Evolutionary conservation across 306 rosid genomes (phyloP).

Genomic region (Cercis canadensis): DNA sequence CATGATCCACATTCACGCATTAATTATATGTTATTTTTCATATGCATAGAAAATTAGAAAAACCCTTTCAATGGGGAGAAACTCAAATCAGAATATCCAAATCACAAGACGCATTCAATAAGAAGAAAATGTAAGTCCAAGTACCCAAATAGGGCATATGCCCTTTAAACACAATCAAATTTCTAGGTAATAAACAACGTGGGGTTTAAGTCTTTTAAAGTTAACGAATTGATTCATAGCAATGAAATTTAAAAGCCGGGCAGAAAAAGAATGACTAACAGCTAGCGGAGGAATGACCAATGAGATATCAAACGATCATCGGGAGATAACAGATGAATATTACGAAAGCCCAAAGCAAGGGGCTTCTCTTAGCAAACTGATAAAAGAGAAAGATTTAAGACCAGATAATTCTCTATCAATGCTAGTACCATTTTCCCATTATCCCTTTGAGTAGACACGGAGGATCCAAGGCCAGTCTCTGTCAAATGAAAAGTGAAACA

Average conservation of each 20-base stretch:
- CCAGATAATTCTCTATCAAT: constrained; percentile 46
- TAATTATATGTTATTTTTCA: too few relatives aligned
- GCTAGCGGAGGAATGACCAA: constrained; percentile 74
- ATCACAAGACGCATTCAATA: too few relatives aligned
- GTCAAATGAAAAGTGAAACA: constrained; percentile 35
- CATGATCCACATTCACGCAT: too few relatives aligned
- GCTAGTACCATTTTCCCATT: constrained; percentile 34
- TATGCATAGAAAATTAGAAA: too few relatives aligned
- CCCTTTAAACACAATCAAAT: background rate
- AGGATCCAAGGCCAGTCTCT: constrained; percentile 48
- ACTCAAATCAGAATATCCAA: too few relatives aligned
- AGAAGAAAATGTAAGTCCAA: background rate
- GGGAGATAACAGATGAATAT: background rate
- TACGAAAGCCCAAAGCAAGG: constrained; percentile 1
- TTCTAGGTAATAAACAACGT: background rate
- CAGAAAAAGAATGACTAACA: constrained; percentile 46
- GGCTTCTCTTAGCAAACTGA: background rate
- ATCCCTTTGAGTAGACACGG: constrained; percentile 44
- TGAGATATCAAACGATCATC: constrained; percentile 16
- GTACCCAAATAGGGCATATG: too few relatives aligned
- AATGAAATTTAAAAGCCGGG: background rate
- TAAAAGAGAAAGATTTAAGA: constrained; percentile 44
- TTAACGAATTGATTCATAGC: background rate
- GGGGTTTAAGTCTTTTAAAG: background rate
- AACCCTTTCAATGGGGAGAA: too few relatives aligned